These are phyloP conservation scores for Scytalidium lignicola DNA, from an alignment of 2,329 filamentous ascomycete genomes.

Conservation along the genomic window DNA sequence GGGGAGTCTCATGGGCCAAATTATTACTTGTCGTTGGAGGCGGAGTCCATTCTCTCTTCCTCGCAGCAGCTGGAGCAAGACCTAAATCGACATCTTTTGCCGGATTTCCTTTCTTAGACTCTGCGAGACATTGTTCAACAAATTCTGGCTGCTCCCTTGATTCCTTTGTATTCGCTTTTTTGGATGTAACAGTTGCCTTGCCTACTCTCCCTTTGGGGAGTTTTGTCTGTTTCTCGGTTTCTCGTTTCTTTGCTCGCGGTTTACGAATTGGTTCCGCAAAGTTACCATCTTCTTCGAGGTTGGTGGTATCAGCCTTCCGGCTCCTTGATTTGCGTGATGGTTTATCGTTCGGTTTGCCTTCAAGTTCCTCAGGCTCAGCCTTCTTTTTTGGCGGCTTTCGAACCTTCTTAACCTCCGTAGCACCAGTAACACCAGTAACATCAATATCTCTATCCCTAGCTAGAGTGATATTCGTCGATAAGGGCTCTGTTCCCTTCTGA, in stretches of 20 bases:
- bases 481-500: background rate
- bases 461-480: constrained; percentile 1
- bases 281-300: constrained; percentile 4
- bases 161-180: constrained; percentile 9
- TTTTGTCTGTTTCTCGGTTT: constrained; percentile 24
- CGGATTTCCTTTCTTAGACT: constrained; percentile 2
- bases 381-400: constrained; percentile 19
- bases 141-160: constrained; percentile 17
- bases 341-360: too few relatives aligned
- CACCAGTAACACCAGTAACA: background rate
- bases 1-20: constrained; percentile 1
- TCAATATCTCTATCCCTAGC: constrained; percentile 7
- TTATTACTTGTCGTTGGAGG: constrained; percentile 37
- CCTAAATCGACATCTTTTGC: constrained; percentile 10
- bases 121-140: constrained; percentile 28
- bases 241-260: constrained; percentile 22
- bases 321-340: background rate
- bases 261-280: constrained; percentile 16
- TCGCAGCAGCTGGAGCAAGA: constrained; percentile 40
- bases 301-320: background rate
- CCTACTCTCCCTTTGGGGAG: constrained; percentile 29
- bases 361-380: background rate
- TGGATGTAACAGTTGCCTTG: constrained; percentile 23
- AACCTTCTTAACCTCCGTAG: constrained; percentile 16
- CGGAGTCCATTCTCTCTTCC: constrained; percentile 65